These are phyloP conservation scores for Allantophomopsis cytisporea DNA, from an alignment of 2,329 filamentous ascomycete genomes.

Conservation along the genomic window DNA sequence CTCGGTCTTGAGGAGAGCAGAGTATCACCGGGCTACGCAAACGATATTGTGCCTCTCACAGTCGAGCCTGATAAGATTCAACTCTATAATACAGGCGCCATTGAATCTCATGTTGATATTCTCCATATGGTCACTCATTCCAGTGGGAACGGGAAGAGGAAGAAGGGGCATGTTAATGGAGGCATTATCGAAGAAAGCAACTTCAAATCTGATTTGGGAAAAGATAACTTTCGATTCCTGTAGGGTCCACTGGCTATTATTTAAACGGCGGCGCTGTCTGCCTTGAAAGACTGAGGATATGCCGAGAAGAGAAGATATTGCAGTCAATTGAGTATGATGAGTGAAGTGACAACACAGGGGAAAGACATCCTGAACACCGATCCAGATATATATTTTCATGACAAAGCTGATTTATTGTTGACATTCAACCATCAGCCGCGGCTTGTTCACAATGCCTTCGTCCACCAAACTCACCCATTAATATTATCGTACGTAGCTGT, in stretches of 20 bases:
- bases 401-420: too few species aligned
- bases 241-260: slow-evolving; percentile 37
- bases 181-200: slow-evolving; percentile 24
- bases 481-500: too few species aligned
- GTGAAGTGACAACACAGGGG: too few species aligned
- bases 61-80: slow-evolving; percentile 20
- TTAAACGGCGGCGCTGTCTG: slow-evolving; percentile 33
- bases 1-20: too few species aligned
- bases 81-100: slow-evolving; percentile 30
- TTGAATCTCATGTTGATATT: slow-evolving; percentile 31
- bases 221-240: slow-evolving; percentile 28
- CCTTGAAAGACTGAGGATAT: slow-evolving; percentile 27
- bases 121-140: slow-evolving; percentile 32
- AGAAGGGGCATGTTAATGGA: slow-evolving; percentile 27
- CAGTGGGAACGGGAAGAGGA: slow-evolving; percentile 27
- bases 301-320: slow-evolving; percentile 20
- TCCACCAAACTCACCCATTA: too few species aligned
- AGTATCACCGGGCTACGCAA: too few species aligned
- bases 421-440: too few species aligned
- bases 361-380: too few species aligned
- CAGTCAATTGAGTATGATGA: not conserved
- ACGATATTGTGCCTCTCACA: slow-evolving; percentile 19
- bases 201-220: slow-evolving; percentile 22
- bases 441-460: too few species aligned
- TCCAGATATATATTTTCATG: too few species aligned